Evolutionary conservation across 2,329 filamentous ascomycete genomes (phyloP).

Genomic region (Penicillium aurantiogriseum): DNA sequence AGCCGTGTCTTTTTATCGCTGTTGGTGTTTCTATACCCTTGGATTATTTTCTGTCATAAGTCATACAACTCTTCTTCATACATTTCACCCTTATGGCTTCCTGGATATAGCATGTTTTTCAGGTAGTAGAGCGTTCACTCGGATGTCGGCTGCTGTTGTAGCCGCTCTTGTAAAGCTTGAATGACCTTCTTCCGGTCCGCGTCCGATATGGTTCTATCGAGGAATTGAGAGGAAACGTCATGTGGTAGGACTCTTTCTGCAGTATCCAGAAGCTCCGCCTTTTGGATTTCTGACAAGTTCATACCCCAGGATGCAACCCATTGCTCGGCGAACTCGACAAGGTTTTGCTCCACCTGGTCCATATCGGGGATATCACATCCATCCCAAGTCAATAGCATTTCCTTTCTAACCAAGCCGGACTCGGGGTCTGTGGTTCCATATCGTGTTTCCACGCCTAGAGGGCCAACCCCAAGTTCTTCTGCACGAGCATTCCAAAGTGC

Average conservation of each 20-base stretch:
- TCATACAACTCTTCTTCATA: conserved; percentile 1
- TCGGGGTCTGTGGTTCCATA: conserved; percentile 24
- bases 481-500: conserved; percentile 47
- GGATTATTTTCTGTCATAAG: conserved; percentile 16
- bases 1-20: conserved; percentile 3
- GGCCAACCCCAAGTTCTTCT: conserved; percentile 39
- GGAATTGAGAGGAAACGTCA: conserved; percentile 7
- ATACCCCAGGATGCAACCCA: conserved; percentile 34
- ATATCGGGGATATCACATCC: conserved; percentile 35
- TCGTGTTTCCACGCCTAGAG: conserved; percentile 40
- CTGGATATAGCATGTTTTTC: background rate
- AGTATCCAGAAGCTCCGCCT: conserved; percentile 28
- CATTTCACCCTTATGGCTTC: background rate
- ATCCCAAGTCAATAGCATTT: conserved; percentile 38
- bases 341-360: conserved; percentile 31
- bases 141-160: background rate
- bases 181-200: conserved; percentile 23
- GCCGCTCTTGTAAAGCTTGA: conserved; percentile 13
- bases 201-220: conserved; percentile 19
- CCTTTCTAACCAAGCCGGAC: conserved; percentile 21
- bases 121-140: background rate
- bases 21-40: conserved; percentile 25
- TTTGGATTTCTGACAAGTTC: conserved; percentile 15
- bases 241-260: conserved; percentile 30
- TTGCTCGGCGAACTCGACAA: conserved; percentile 23